phyloP scores from a whole-genome alignment of 2,329 filamentous ascomycete genomes.

The Fusarium sp. region DNA sequence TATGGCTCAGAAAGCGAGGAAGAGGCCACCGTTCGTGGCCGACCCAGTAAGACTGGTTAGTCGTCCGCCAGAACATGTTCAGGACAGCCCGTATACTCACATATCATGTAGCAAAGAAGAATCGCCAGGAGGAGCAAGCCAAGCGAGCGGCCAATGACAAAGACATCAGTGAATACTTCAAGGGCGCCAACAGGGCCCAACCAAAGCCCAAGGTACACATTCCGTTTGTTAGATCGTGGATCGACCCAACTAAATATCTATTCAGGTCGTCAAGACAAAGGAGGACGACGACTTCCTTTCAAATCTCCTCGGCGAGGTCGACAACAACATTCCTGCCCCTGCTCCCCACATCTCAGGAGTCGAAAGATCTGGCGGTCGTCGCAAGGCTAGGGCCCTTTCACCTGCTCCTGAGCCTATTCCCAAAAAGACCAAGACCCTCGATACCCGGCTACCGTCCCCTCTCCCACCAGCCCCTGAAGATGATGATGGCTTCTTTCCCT shows the following conservation, averaged over 20 bases:
- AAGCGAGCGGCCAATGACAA: conserved; percentile 89
- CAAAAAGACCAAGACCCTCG: conserved; percentile 69
- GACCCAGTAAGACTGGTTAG: conserved; percentile 64
- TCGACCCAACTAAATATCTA: conserved; percentile 27
- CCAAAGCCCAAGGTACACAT: conserved; percentile 81
- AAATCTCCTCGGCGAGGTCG: conserved; percentile 86
- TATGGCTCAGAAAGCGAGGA: conserved; percentile 80
- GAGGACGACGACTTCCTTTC: conserved; percentile 91
- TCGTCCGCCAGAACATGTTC: background rate
- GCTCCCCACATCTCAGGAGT: conserved; percentile 69
- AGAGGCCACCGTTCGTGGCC: conserved; percentile 55
- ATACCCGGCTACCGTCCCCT: conserved; percentile 61
- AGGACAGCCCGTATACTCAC: background rate
- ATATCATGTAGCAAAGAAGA: conserved; percentile 76
- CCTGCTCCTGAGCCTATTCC: conserved; percentile 69
- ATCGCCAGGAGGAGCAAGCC: conserved; percentile 86
- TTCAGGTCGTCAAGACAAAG: conserved; percentile 79
- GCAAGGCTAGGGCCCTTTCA: conserved; percentile 83
- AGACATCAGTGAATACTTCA: conserved; percentile 95
- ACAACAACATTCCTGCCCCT: conserved; percentile 73
- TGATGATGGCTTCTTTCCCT: conserved; percentile 63
- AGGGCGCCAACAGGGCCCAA: conserved; percentile 73
- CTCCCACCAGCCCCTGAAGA: conserved; percentile 61
- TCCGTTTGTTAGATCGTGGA: background rate
- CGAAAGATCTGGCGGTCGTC: conserved; percentile 79